These are phyloP conservation scores for Syzygium aromaticum DNA, from an alignment of 345 rosid genomes.

Conservation along the genomic window DNA sequence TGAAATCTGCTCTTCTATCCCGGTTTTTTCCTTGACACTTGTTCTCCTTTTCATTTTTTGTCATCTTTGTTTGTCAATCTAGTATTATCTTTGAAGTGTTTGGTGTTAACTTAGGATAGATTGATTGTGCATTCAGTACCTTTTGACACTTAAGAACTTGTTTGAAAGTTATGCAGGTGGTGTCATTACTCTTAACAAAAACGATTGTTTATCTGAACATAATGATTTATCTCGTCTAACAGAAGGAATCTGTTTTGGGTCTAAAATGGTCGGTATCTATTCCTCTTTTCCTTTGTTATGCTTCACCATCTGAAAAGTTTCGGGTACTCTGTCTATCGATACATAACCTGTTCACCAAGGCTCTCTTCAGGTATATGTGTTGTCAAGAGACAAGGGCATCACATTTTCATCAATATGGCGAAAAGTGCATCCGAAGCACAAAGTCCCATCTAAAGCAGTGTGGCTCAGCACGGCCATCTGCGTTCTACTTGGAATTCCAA, in stretches of 20 bases:
- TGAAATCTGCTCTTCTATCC: conserved; percentile 61
- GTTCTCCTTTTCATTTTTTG: background rate
- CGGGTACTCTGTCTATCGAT: background rate
- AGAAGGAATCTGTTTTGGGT: background rate
- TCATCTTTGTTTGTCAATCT: background rate
- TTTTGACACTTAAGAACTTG: too few relatives aligned
- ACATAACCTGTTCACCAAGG: background rate
- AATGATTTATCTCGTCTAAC: too few relatives aligned
- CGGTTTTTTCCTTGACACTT: conserved; percentile 15
- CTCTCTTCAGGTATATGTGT: conserved; percentile 31
- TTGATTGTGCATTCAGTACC: too few relatives aligned
- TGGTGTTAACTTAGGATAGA: background rate
- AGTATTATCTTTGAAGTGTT: background rate
- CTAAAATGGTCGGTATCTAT: conserved; percentile 15
- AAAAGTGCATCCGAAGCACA: conserved; percentile 44
- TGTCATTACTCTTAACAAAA: background rate
- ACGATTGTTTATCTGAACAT: background rate
- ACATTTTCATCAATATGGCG: conserved; percentile 48
- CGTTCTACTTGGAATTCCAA: conserved; percentile 45
- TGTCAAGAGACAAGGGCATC: conserved; percentile 48
- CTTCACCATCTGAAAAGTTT: background rate
- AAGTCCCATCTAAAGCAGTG: conserved; percentile 55
- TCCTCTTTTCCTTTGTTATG: background rate
- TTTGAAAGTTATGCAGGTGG: too few relatives aligned
- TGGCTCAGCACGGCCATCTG: conserved; percentile 53